Evolutionary conservation across 805 yeast species (phyloP), one percentile per base, ranked within the genome.

Genomic region (Nakazawaea populi): DNA sequence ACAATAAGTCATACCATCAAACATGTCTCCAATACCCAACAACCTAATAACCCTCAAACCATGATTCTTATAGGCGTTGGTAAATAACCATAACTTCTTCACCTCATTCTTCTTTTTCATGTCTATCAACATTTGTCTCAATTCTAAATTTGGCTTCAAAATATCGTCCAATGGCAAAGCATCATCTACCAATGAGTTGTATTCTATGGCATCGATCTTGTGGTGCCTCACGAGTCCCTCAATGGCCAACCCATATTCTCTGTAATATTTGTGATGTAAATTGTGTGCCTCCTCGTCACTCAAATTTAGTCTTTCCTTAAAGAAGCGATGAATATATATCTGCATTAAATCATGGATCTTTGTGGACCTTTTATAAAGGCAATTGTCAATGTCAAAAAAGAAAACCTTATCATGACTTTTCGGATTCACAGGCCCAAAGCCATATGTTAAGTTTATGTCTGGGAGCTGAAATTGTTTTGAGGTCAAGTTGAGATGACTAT

Each of bases 1-100:
- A 69, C 99, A 94, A 67, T 72, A 92, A 1, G 97, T 89, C 57
- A 94, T 76, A 0, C 99, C 99, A 57, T 92, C 98, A 63, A 94
- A 91, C 49, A 89, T 63, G 64, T 91, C 97, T n/a, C 92, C 97
- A 31, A 92, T 65, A 1, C 97, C 97, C 46, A 92, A 71, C 45
- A 92, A 72, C 42, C 82, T 76, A 18, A 90, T 75, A 32, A 89
- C 96, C 46, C 97, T 75, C 43, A 83, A 60, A 0, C 92, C 99
- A 67, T 92, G 99, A 60, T 82, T 89, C 63, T 85, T 83, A 70
- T 92, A 92, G 1, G 99, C 98, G 65, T 92, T 92, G 4, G 99
- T 92, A 61, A 89, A 87, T 42, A 94, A 75, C 99, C 99, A 92
- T 55, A 92, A 70, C 60, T 83, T 75, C 59, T 83, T 85, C 52